phyloP scores from a whole-genome alignment of 805 yeast species.

The Kluyveromyces siamensis region DNA sequence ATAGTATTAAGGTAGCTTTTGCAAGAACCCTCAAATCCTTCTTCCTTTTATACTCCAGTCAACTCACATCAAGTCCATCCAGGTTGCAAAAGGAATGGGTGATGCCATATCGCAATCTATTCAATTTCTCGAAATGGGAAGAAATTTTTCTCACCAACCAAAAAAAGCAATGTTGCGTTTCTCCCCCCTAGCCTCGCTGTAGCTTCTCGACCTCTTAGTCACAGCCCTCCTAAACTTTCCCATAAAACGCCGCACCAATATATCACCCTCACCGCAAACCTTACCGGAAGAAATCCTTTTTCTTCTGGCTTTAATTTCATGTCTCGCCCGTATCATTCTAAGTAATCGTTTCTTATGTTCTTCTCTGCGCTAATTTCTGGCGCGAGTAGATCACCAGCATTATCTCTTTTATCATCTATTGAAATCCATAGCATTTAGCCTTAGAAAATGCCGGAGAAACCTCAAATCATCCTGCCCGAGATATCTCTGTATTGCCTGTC shows the following conservation, averaged over 20 bases:
- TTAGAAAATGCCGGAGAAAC: background rate
- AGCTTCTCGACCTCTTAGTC: background rate
- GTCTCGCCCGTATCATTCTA: no score
- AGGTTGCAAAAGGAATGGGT: background rate
- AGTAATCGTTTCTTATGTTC: no score
- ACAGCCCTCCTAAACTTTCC: background rate
- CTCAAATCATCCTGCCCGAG: background rate
- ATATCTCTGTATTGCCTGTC: background rate
- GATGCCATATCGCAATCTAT: background rate
- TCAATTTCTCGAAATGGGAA: background rate
- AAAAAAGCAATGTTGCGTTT: background rate
- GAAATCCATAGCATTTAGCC: no score
- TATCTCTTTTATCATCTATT: no score
- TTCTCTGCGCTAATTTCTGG: background rate
- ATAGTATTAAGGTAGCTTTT: no score
- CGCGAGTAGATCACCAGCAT: no score
- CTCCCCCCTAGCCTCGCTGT: background rate
- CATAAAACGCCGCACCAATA: background rate
- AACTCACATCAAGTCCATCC: background rate
- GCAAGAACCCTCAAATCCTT: background rate
- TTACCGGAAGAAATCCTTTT: background rate
- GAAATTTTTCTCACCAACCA: background rate
- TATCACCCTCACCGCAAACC: background rate
- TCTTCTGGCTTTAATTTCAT: no score
- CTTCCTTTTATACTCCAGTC: background rate